phyloP scores from a whole-genome alignment of 2,329 filamentous ascomycete species.

The Chrysoporthe deuterocubensis region DNA sequence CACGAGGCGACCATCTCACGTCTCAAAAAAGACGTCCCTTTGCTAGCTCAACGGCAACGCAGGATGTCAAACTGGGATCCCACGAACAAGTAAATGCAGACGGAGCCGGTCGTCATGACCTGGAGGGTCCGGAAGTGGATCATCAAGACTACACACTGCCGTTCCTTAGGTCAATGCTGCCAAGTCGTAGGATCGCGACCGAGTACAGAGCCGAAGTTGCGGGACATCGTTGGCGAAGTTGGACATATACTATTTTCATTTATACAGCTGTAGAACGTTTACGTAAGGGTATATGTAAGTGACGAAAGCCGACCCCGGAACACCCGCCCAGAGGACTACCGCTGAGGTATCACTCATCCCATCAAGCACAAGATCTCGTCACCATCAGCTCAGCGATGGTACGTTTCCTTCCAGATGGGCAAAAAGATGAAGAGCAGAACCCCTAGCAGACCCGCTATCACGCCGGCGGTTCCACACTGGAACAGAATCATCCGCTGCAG shows the following conservation, averaged over 20 bases:
- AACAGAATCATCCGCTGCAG: slow-evolving; percentile 50
- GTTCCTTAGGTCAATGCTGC: background rate
- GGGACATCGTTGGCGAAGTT: background rate
- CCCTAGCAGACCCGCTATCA: slow-evolving; percentile 38
- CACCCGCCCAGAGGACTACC: background rate
- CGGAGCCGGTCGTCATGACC: background rate
- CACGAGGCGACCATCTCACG: too few relatives aligned
- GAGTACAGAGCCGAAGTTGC: background rate
- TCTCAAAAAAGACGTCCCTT: background rate
- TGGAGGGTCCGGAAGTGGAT: too few relatives aligned
- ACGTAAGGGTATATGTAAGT: background rate
- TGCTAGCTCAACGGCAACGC: background rate
- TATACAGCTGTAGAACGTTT: background rate
- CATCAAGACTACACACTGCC: too few relatives aligned
- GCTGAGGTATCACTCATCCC: background rate
- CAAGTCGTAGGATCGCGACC: background rate
- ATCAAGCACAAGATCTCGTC: background rate
- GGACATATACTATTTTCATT: background rate
- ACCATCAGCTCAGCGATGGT: background rate
- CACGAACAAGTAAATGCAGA: background rate
- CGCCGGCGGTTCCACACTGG: slow-evolving; percentile 46
- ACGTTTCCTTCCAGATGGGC: slow-evolving; percentile 48
- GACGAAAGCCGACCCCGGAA: background rate
- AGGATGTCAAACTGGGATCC: background rate
- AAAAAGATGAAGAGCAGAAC: slow-evolving; percentile 48